Evolutionary conservation across 441 rosid genomes (phyloP).

Genomic region (Pelargonium fulgidum): DNA sequence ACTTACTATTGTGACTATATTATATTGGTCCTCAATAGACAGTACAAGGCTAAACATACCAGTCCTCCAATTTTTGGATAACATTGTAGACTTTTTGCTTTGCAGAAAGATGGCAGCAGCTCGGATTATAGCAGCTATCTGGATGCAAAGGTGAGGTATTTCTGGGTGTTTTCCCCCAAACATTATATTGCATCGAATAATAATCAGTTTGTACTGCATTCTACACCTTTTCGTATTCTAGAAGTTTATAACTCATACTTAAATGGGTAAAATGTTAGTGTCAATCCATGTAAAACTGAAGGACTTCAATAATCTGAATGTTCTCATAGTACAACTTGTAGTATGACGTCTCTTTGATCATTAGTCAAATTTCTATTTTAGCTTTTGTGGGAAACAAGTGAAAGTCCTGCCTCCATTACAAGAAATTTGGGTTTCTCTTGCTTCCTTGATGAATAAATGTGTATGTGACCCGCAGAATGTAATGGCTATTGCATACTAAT

Average conservation of each 20-base stretch:
- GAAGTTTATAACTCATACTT: too few species aligned
- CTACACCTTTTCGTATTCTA: too few species aligned
- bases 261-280: too few species aligned
- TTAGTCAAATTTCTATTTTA: too few species aligned
- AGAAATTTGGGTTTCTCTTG: background rate
- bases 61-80: conserved; percentile 11
- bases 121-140: conserved; percentile 72
- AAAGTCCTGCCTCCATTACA: too few species aligned
- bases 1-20: background rate
- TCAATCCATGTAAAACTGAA: too few species aligned
- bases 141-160: conserved; percentile 68
- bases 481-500: background rate
- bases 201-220: too few species aligned
- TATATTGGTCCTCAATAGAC: conserved; percentile 2
- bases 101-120: conserved; percentile 84
- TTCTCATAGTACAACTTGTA: too few species aligned
- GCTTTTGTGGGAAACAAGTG: too few species aligned
- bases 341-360: too few species aligned
- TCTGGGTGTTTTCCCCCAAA: background rate
- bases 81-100: conserved; percentile 23
- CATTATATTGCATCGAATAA: too few species aligned
- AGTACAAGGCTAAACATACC: conserved; percentile 6
- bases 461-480: background rate
- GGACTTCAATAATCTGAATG: too few species aligned
- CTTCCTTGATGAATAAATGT: background rate